Base-by-base conservation (phyloP, 768 basidiomycete species). In the Amyloporia xantha region DNA sequence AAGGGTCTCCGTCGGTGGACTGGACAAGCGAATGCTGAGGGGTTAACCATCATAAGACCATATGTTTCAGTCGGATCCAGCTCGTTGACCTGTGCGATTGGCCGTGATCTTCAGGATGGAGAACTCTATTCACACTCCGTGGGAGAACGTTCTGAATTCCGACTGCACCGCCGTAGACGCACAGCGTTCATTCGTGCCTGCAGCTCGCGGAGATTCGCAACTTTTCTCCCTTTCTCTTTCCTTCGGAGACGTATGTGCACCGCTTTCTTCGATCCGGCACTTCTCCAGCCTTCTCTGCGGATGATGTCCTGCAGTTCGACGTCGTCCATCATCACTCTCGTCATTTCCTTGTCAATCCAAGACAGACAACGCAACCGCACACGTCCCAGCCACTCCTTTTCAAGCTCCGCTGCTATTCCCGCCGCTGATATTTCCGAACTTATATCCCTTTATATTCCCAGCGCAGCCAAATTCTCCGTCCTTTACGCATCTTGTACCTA, bases 1-100 rank as follows among this genome's bases (percentile, higher is more conserved):
- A 60, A 59, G 61, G 59, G 57, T 58, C 54, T 47, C 48, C 47
- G 39, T 44, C 33, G 44, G 27, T 41, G 35, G 10, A 33, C 9
- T 33, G 30, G 30, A 33, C 30, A 33, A 7, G 56, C 58, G 58
- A 59, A 44, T 37, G 38, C 45, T 33, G 35, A 45, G 33, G 48
- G 52, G 47, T 43, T 50, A 26, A n/a, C 37, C 47, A 48, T 48
- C 47, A 48, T 48, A 23, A 39, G 47, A 40, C 47, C 39, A 48
- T 48, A 24, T 41, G 47, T 48, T 48, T 48, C 47, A 48, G 26
- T 13, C 38, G 37, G 38, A 48, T 30, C 27, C 44, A 15, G 44
- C 27, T n/a, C 28, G 44, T 45, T 17, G 30, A 33, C 30, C 30
- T 27, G 28, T 45, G 44, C 44, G 44, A 19, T 45, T 33, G 17